Percentiles rank a stretch among this genome's conserved stretches.
phyloP scores from a whole-genome alignment of 495 filamentous ascomycete species.

The Cetradonia linearis region DNA sequence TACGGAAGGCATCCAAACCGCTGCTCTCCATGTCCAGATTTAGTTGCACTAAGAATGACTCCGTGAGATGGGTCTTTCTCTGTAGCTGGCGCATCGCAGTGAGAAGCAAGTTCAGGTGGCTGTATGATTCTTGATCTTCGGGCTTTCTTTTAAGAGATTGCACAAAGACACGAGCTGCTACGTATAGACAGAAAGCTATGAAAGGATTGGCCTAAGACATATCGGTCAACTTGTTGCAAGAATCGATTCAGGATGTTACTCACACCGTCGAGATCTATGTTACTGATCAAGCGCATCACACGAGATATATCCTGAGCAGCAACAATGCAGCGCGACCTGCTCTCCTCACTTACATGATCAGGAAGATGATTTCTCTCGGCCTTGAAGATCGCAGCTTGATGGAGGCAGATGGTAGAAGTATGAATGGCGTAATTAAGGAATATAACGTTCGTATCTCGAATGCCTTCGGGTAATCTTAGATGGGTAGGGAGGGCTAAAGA shows the following conservation, averaged over 20 bases:
- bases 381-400: constrained; percentile 97
- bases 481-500: constrained; percentile 73
- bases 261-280: constrained; percentile 76
- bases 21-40: constrained; percentile 78
- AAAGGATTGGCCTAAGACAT: constrained; percentile 80
- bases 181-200: constrained; percentile 90
- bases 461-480: constrained; percentile 68
- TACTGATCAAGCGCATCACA: constrained; percentile 91
- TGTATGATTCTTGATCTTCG: constrained; percentile 68
- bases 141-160: constrained; percentile 87
- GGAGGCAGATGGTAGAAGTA: constrained; percentile 90
- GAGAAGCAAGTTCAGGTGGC: constrained; percentile 81
- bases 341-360: constrained; percentile 67
- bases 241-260: constrained; percentile 28
- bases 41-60: constrained; percentile 89
- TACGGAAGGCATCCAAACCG: constrained; percentile 28
- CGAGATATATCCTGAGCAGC: constrained; percentile 91
- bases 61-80: constrained; percentile 78
- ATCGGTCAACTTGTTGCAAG: constrained; percentile 23
- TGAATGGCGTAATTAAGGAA: constrained; percentile 97
- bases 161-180: constrained; percentile 87
- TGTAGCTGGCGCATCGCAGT: constrained; percentile 83
- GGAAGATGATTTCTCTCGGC: constrained; percentile 82
- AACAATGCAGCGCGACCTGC: constrained; percentile 84
- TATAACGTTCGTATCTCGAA: constrained; percentile 75